Evolutionary conservation across 257 asterid genomes (phyloP).

Genomic region (Ehretia macrophylla): DNA sequence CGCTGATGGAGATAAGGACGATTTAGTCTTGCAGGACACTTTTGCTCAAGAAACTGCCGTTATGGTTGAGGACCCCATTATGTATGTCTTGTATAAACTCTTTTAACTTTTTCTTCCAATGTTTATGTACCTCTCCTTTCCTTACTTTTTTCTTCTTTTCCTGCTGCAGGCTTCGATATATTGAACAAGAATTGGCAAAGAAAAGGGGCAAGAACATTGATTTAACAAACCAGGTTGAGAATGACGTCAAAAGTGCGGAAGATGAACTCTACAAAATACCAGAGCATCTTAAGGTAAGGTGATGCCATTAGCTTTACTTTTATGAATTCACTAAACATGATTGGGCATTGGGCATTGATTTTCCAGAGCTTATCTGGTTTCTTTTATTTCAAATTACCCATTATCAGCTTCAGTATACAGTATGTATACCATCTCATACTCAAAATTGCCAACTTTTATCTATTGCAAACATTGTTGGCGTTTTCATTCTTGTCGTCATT

Average conservation of each 20-base stretch:
- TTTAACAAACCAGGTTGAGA: slow-evolving; percentile 52
- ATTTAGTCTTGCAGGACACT: slow-evolving; percentile 92
- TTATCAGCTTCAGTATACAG: no score
- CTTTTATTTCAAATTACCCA: no score
- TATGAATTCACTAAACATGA: no score
- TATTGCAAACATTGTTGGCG: no score
- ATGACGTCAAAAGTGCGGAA: slow-evolving; percentile 75
- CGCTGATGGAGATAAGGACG: slow-evolving; percentile 86
- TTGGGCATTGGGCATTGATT: no score
- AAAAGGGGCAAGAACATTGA: slow-evolving; percentile 69
- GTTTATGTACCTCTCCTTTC: neutral
- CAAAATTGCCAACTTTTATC: no score
- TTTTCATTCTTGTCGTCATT: no score
- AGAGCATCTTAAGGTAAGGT: slow-evolving; percentile 88
- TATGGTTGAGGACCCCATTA: slow-evolving; percentile 94
- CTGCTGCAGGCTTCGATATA: slow-evolving; percentile 66
- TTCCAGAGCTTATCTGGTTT: no score
- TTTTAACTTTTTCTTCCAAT: neutral
- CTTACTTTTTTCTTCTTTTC: slow-evolving; percentile 5
- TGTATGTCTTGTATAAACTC: slow-evolving; percentile 32
- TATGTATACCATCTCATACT: no score
- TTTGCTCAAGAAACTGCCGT: slow-evolving; percentile 99
- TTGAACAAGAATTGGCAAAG: slow-evolving; percentile 93
- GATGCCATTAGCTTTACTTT: neutral
- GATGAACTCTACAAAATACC: slow-evolving; percentile 86